Evolutionary conservation across 495 filamentous ascomycete genomes (phyloP).

Genomic region (Elaphomyces granulatus): DNA sequence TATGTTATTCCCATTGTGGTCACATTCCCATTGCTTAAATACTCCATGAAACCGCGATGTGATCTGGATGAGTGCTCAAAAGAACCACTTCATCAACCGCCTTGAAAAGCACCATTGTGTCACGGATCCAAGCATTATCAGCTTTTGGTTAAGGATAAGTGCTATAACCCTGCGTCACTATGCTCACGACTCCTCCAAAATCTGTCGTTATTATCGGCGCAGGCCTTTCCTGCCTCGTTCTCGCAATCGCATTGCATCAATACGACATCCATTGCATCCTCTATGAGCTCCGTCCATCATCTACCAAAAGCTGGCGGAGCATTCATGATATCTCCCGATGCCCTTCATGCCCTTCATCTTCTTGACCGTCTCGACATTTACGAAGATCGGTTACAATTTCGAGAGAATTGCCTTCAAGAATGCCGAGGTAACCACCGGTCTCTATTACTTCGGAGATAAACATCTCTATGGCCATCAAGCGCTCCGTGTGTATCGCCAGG

Average conservation of each 20-base stretch:
- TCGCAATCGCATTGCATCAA: slow-evolving; percentile 30
- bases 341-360: slow-evolving; percentile 34
- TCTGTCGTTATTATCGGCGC: slow-evolving; percentile 34
- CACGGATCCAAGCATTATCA: no score
- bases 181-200: neutral
- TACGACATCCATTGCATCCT: slow-evolving; percentile 26
- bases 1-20: no score
- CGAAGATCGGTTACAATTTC: slow-evolving; percentile 24
- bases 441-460: slow-evolving; percentile 30
- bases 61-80: no score
- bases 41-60: no score
- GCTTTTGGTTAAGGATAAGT: no score
- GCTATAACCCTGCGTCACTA: no score
- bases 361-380: slow-evolving; percentile 34
- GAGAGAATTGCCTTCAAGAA: slow-evolving; percentile 28
- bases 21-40: no score
- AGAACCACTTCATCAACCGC: no score
- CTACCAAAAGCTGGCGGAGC: slow-evolving; percentile 31
- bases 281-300: slow-evolving; percentile 28
- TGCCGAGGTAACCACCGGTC: slow-evolving; percentile 19
- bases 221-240: slow-evolving; percentile 32
- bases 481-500: slow-evolving; percentile 33
- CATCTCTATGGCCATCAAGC: slow-evolving; percentile 30
- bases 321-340: slow-evolving; percentile 38
- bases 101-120: no score